These are phyloP conservation scores for Alternaria brassicae DNA, from an alignment of 2,329 filamentous ascomycete genomes.

Conservation along the genomic window DNA sequence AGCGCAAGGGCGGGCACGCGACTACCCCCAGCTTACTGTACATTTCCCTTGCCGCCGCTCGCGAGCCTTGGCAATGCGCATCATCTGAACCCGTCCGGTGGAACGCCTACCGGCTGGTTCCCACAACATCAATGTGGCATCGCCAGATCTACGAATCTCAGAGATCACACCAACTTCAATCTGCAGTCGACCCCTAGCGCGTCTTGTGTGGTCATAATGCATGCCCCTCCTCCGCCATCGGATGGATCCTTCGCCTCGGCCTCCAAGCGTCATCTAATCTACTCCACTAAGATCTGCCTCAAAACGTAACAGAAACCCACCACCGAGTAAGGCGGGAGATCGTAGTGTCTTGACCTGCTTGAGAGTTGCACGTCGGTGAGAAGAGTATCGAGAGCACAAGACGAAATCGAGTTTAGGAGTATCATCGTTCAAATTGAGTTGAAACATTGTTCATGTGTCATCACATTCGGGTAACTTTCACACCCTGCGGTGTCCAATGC, in stretches of 20 bases:
- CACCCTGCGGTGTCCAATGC: not conserved
- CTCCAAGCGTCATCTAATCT: slow-evolving; percentile 23
- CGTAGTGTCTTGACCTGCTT: slow-evolving; percentile 1
- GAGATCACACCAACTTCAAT: not conserved
- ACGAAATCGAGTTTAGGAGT: not conserved
- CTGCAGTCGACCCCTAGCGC: not conserved
- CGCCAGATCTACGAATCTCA: slow-evolving; percentile 3
- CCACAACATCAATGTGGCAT: not conserved
- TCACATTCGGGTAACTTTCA: not conserved
- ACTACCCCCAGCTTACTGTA: slow-evolving; percentile 1
- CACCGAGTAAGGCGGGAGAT: not conserved
- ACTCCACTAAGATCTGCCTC: slow-evolving; percentile 27
- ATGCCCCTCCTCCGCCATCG: slow-evolving; percentile 32
- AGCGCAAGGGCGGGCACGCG: slow-evolving; percentile 10
- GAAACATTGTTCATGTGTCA: not conserved
- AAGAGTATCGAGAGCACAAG: not conserved
- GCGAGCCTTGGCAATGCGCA: slow-evolving; percentile 26
- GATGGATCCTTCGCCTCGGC: slow-evolving; percentile 11
- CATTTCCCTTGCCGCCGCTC: slow-evolving; percentile 28
- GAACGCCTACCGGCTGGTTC: slow-evolving; percentile 4
- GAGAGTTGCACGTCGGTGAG: not conserved
- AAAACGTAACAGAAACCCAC: slow-evolving; percentile 39
- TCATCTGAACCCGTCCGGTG: slow-evolving; percentile 4
- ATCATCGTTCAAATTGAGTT: not conserved
- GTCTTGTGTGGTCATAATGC: not conserved